A percentile compares a stretch with the other conserved stretches of the same genome.
These are phyloP conservation scores for Moesziomyces parantarcticus DNA, from an alignment of 1,284 basidiomycete genomes.

Conservation along the genomic window DNA sequence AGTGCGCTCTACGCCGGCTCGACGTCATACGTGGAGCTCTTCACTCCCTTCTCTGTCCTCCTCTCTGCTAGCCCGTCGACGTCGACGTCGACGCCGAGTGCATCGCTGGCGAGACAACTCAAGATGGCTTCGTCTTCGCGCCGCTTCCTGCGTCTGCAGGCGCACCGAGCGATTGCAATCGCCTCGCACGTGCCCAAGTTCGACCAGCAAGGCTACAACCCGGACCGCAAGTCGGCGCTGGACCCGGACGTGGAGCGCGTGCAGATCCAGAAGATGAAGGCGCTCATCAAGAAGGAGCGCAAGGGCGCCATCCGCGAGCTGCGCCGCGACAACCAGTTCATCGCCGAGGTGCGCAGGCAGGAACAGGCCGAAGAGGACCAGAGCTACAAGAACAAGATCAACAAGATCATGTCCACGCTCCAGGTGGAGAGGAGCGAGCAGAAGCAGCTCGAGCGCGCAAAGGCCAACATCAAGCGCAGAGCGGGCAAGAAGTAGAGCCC, in stretches of 20 bases:
- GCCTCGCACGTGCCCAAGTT: constrained; percentile 93
- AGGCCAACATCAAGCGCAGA: constrained; percentile 71
- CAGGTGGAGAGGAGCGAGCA: constrained; percentile 93
- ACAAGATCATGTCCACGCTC: constrained; percentile 81
- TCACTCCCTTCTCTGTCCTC: constrained; percentile 52
- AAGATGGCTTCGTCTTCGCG: constrained; percentile 80
- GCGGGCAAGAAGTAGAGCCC: constrained; percentile 47
- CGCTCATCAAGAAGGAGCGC: constrained; percentile 91
- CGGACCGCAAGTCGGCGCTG: constrained; percentile 78
- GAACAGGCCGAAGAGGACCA: constrained; percentile 83
- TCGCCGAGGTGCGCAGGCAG: constrained; percentile 79
- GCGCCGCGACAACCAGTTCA: constrained; percentile 92
- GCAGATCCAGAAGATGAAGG: constrained; percentile 84
- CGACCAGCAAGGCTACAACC: constrained; percentile 80
- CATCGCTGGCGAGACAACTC: constrained; percentile 72
- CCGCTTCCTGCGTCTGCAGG: constrained; percentile 84
- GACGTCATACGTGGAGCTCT: constrained; percentile 61
- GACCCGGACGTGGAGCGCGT: constrained; percentile 95
- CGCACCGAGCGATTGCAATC: constrained; percentile 96
- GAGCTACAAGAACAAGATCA: constrained; percentile 71
- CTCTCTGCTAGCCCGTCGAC: constrained; percentile 32
- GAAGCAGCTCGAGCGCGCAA: constrained; percentile 79
- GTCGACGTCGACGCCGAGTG: constrained; percentile 56
- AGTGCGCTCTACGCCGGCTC: constrained; percentile 57
- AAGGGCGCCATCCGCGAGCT: constrained; percentile 97